Base-by-base conservation (phyloP, 805 yeast species). In the Lipomyces chichibuensis region DNA sequence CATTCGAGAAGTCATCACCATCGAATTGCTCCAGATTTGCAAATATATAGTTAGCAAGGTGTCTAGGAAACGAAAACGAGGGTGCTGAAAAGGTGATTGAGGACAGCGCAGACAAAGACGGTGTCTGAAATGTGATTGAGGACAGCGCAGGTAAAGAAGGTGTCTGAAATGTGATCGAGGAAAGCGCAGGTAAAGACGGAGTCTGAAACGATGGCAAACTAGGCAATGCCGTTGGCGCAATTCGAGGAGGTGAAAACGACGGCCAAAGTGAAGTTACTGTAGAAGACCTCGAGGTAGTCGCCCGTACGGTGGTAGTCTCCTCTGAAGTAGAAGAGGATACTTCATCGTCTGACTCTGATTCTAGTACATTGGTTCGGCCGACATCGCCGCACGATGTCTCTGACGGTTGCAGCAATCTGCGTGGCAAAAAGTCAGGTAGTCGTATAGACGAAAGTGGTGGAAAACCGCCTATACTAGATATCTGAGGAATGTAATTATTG, bases 391-490 rank as follows among this genome's bases (percentile, higher is more conserved):
- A 35, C 23, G 11, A 35, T 13, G 43, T 23, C 17, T 56, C 59
- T 13, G 54, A 39, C 7, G 59, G 33, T 23, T 66, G 64, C 7
- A 60, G 52, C 29, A 60, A 55, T 27, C 66, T 59, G 20, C 69
- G 61, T 5, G 69, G 69, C 17, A 65, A n/a, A 27, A 65, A 59
- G 35, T 67, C 71, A 17, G 66, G 66, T 23, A 67, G 57, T 17
- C 69, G 55, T 20, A 67, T 65, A 20, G 51, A n/a, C 27, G 65
- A 57, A 14, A 67, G 57, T 14, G 67, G 62, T 13, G 71, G 71
- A 27, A 68, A 63, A 8, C 71, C 71, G 20, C 71, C 71, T 20
- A 68, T 59, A 8, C 43, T 29, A 4, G 71, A 68, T 17, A 68
- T n/a, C 59, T 68, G 64, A 7, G 71, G 71, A 25, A 68, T 68